Base-by-base conservation (phyloP, 306 rosid species). In the Castanea sativa region DNA sequence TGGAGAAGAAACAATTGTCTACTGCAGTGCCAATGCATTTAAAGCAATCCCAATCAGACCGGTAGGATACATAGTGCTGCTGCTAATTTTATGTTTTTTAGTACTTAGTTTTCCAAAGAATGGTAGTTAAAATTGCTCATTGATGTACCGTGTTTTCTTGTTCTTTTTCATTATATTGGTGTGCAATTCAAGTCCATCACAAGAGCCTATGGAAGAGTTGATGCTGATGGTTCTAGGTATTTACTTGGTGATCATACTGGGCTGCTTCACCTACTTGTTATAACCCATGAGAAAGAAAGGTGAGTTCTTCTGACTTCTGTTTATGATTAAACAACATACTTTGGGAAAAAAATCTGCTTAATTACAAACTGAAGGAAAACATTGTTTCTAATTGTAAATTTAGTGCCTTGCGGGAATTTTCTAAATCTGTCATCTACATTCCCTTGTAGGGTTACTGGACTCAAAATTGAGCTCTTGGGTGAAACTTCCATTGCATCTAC, bases 401-500 rank as follows among this genome's bases (percentile, higher is more conserved):
- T 64, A 0, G 10, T 57, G 57, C 49, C 32, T 68, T 29, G 15
- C 49, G 5, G 59, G 19, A 27, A 79, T 61, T 49, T 74, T 60
- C 69, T 73, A 45, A 43, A 52, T 52, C 38, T 81, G 55, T 71
- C 64, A 60, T 80, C 29, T 58, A 19, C 72, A 60, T 75, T 13
- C 70, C 75, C 64, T 84, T 85, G 81, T 70, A 96, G 99, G 96
- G 99, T 96, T 71, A 91, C 98, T 0, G 99, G 98, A 61, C 98
- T 96, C 45, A 96, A 91, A 86, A 88, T 96, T 65, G 99, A 96
- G 91, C 85, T 89, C 69, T 88, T 96, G 90, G 99, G 99, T 25
- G 99, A 96, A 83, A 96, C 99, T 27, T 96, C 99, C 57, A 87
- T 93, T 87, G 93, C 97, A 69, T 96, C 99, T 65, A 93, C 99